These are phyloP conservation scores for Lactarius sanguifluus DNA, from an alignment of 768 basidiomycete species.

Conservation along the genomic window DNA sequence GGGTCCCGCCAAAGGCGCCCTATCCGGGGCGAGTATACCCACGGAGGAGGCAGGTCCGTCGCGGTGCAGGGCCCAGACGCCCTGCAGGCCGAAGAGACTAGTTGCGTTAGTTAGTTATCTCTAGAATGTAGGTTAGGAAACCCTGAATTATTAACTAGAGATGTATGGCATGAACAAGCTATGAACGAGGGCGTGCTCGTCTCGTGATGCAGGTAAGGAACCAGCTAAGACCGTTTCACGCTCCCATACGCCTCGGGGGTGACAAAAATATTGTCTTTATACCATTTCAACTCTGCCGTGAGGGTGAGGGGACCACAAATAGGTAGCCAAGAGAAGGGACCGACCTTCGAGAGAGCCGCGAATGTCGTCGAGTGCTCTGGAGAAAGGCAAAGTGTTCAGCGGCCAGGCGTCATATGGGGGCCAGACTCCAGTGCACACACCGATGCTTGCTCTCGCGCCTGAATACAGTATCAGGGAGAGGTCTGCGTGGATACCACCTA, in stretches of 20 bases:
- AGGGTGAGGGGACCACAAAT: slow-evolving; percentile 9
- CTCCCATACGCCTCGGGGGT: slow-evolving; percentile 32
- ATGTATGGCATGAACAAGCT: not conserved
- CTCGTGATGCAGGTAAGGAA: not conserved
- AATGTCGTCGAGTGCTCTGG: slow-evolving; percentile 83
- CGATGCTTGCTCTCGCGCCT: slow-evolving; percentile 53
- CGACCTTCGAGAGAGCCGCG: slow-evolving; percentile 69
- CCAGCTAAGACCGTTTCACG: slow-evolving; percentile 9
- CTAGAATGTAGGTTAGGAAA: not conserved
- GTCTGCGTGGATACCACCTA: slow-evolving; percentile 60
- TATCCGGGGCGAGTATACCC: not conserved
- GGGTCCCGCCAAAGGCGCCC: not conserved
- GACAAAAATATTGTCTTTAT: slow-evolving; percentile 71
- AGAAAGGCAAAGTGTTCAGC: not conserved
- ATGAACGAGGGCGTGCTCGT: not conserved
- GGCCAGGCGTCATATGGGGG: not conserved
- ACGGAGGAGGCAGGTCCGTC: not conserved
- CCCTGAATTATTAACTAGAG: not conserved
- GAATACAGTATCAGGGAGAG: slow-evolving; percentile 30
- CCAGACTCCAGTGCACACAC: slow-evolving; percentile 40
- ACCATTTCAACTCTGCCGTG: slow-evolving; percentile 71
- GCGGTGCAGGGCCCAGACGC: not conserved
- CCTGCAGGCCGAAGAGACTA: not conserved
- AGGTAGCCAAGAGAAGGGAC: slow-evolving; percentile 10
- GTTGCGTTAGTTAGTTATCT: not conserved